Conservation (phyloP, 1,284 basidiomycete genomes). For the Golubevia sp. region DNA sequence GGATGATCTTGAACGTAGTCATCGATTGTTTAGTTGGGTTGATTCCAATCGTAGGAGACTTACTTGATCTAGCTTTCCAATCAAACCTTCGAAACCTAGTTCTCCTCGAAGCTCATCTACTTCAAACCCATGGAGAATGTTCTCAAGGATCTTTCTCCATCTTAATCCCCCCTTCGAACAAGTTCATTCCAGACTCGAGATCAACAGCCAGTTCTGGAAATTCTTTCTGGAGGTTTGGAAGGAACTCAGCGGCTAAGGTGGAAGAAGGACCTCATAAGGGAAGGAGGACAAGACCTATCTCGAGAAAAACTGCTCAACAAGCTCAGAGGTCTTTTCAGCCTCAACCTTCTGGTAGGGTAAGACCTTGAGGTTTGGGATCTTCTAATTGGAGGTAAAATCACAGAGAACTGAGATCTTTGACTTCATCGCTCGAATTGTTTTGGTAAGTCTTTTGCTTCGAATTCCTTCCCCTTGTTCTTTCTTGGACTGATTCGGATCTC, state of each 20-base stretch:
- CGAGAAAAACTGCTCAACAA: neutral
- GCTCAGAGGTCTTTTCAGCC: neutral
- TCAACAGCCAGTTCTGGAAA: neutral
- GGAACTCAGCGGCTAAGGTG: neutral
- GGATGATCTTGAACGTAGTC: conserved; percentile 50
- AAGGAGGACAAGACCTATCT: neutral
- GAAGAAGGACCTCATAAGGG: neutral
- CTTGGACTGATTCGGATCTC: no score
- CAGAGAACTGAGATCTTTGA: no score
- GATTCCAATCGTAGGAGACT: conserved; percentile 55
- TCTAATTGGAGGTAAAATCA: no score
- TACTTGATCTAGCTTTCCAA: conserved; percentile 55
- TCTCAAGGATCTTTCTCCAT: conserved; percentile 25
- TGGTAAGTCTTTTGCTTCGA: no score
- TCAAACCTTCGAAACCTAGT: conserved; percentile 49
- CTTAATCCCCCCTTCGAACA: conserved; percentile 16
- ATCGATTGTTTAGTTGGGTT: conserved; percentile 47
- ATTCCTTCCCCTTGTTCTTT: no score
- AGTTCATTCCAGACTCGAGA: conserved; percentile 4
- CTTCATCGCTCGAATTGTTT: no score
- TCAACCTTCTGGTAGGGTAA: no score
- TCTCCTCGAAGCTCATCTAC: conserved; percentile 45
- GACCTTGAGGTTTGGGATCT: no score
- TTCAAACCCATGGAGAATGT: conserved; percentile 23
- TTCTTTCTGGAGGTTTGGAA: neutral